Evolutionary conservation across 495 filamentous ascomycete species (phyloP), one percentile per base, ranked within the genome.

Genomic region (Neurospora africana): DNA sequence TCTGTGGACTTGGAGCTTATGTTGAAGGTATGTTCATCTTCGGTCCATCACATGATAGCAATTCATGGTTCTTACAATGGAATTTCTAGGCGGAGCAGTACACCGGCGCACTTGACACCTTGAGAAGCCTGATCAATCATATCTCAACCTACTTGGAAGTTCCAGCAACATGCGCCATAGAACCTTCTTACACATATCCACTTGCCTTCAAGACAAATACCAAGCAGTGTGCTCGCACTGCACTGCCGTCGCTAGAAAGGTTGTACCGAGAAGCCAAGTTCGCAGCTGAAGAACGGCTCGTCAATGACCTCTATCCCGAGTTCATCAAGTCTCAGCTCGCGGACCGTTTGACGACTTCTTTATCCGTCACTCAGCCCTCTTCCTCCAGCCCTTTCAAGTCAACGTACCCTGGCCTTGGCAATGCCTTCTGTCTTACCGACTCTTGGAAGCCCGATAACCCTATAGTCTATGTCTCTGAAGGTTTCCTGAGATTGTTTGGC

Each of bases 391-490:
- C 73, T 9, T 72, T 70, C 58, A 71, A 73, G n/a, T 71, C 72
- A 1, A 74, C 75, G 5, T 82, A 79, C 44, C 79, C 78, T 2
- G 81, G 81, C 19, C 79, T 83, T 0, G 80, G 78, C n/a, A 71
- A 79, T 27, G 75, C 80, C 6, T 82, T 83, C 37, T 80, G 79
- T 69, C 70, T 83, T 4, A 79, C 79, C 3, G 76, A 81, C 61
- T 74, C 79, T 2, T 67, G 73, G 2, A 61, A 74, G 37, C 68
- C 74, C 2, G 85, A 87, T 72, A 87, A 88, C 74, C 85, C 86
- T 3, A 83, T 87, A 68, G 71, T 86, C 7, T 84, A 73, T 71
- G 85, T 83, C 23, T 87, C 86, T 6, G 86, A 88, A 72, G 84
- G 84, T 1, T 83, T 88, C 41, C 76, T 86, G 37, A 78, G 74